Evolutionary conservation across 441 rosid genomes (phyloP), one percentile per base, ranked within the genome.

Genomic region (Manihot esculenta): DNA sequence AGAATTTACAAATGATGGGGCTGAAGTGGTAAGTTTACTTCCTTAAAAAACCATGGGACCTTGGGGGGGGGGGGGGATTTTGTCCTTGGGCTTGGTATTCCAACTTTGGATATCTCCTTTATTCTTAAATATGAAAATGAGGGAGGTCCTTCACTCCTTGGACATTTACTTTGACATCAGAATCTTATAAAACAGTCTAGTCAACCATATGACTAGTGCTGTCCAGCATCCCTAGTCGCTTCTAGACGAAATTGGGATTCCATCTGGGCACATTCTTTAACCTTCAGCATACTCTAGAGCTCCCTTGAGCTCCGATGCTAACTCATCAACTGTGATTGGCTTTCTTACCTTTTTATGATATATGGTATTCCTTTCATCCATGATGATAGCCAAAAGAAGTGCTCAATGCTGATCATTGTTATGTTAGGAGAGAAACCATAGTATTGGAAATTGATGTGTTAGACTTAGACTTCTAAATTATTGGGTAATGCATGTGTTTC

Each of bases 1-100:
- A 18, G 99, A 96, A 80, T 96, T 94, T 74, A 90, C 92, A 23
- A 79, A 73, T 72, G 98, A 92, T 30, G 96, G 92, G 61, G 85
- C 63, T 77, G 98, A 96, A 69, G 98, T 92, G 97, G 99, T 96
- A 79, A 86, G 84, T 79, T 82, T 53, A 48, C 42, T 12, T 77
- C 51, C 54, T 7, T 38, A 38, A 7, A 38, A 38, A 63, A 44
- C 11, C n/a, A 30, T 11, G 27, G 15, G 55, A 66, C 8, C 7
- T 38, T 38, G 42, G 42, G 9, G 7, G 42, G 42, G 5, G 5
- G 42, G 42, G 9, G 7, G 42, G 42, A 5, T 38, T 38, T 38
- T 38, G 42, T 38, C 42, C 42, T 7, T 38, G 7, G 42, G 42
- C 42, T 9, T 38, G 42, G 42, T 38, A 0, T 38, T 38, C 0